phyloP scores from a whole-genome alignment of 371 early-diverging fungal genomes.

The Choanephora cucurbitarum region DNA sequence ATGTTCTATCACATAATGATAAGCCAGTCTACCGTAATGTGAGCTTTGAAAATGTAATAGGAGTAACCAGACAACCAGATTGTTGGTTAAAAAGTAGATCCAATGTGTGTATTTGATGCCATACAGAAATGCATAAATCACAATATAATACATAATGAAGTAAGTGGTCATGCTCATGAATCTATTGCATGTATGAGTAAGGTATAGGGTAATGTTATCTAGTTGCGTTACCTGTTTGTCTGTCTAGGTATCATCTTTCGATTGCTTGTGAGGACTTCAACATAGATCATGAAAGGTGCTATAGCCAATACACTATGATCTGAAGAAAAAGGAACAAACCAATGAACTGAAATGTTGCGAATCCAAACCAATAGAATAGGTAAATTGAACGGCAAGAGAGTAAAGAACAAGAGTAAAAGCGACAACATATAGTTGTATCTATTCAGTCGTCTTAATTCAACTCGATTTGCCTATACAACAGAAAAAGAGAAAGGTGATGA shows the following conservation, averaged over 20 bases:
- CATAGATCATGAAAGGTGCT: slow-evolving; percentile 59
- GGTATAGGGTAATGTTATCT: not conserved
- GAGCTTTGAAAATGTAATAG: slow-evolving; percentile 46
- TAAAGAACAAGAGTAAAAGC: slow-evolving; percentile 57
- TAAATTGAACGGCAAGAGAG: slow-evolving; percentile 58
- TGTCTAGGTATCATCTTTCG: slow-evolving; percentile 47
- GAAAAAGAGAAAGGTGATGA: not conserved
- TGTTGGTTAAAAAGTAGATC: slow-evolving; percentile 47
- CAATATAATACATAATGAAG: slow-evolving; percentile 32
- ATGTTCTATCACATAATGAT: slow-evolving; percentile 39
- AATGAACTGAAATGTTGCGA: slow-evolving; percentile 62
- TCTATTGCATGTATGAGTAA: slow-evolving; percentile 14
- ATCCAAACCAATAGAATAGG: slow-evolving; percentile 68
- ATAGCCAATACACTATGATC: slow-evolving; percentile 62
- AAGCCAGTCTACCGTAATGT: slow-evolving; percentile 32
- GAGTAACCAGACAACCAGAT: slow-evolving; percentile 45
- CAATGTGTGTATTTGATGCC: slow-evolving; percentile 55
- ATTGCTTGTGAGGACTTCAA: slow-evolving; percentile 49
- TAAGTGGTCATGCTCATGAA: slow-evolving; percentile 37
- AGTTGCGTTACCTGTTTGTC: slow-evolving; percentile 54
- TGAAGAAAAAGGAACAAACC: slow-evolving; percentile 62
- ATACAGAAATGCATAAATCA: slow-evolving; percentile 46
- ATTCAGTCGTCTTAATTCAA: slow-evolving; percentile 37
- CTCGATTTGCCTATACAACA: slow-evolving; percentile 11
- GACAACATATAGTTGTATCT: slow-evolving; percentile 64